Percentiles rank a stretch among this genome's conserved stretches.
phyloP scores from a whole-genome alignment of 306 rosid species.

The Prunus mongolica region DNA sequence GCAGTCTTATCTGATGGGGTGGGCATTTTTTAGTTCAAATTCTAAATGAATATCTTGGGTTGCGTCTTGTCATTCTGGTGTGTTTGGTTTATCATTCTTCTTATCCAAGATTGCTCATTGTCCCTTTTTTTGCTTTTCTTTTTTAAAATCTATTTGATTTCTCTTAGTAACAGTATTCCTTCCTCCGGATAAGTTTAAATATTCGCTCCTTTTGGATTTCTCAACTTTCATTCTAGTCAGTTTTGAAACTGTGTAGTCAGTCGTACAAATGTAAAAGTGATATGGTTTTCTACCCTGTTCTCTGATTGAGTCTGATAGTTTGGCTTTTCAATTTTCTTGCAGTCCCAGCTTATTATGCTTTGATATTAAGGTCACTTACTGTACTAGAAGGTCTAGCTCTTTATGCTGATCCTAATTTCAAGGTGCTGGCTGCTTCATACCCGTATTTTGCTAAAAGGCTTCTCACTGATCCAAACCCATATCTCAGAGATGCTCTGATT shows the following conservation, averaged over 20 bases:
- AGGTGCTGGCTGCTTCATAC: constrained; percentile 96
- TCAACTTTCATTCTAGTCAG: constrained; percentile 6
- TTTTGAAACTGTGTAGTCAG: constrained; percentile 8
- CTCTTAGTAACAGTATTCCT: neutral
- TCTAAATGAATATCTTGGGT: neutral
- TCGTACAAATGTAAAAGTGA: constrained; percentile 12
- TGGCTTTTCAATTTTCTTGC: constrained; percentile 31
- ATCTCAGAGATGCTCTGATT: constrained; percentile 91
- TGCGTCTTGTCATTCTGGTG: neutral
- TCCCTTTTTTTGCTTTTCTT: neutral
- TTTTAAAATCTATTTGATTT: neutral
- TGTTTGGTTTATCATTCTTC: neutral
- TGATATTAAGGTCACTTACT: constrained; percentile 88
- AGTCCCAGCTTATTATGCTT: constrained; percentile 95
- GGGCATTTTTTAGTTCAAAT: neutral
- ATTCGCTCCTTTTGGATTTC: neutral
- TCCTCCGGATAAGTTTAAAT: too few species aligned
- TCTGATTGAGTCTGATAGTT: constrained; percentile 27
- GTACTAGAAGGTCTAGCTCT: constrained; percentile 94
- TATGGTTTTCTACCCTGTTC: constrained; percentile 9
- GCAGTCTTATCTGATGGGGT: neutral
- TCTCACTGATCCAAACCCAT: constrained; percentile 94
- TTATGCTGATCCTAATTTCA: constrained; percentile 92
- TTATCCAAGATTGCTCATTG: neutral
- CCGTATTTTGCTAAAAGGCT: constrained; percentile 98